Evolutionary conservation across 2,329 filamentous ascomycete species (phyloP).

Genomic region (Drechmeria coniospora): DNA sequence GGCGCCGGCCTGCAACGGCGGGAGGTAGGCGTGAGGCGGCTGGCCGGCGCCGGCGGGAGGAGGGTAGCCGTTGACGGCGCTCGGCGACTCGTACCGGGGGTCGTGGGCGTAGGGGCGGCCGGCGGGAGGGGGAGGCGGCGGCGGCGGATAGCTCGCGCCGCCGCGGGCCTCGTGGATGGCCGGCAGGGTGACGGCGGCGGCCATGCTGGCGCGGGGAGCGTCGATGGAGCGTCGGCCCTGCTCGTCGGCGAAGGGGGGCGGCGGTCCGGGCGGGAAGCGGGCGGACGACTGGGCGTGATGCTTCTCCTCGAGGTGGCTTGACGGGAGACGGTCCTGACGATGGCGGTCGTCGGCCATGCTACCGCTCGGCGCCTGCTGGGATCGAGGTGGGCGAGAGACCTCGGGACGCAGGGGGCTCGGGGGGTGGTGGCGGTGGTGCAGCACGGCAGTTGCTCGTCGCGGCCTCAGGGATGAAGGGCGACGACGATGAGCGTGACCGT

Average conservation of each 20-base stretch:
- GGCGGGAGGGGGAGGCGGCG: slow-evolving; percentile 12
- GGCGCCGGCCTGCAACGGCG: slow-evolving; percentile 20
- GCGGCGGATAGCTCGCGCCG: slow-evolving; percentile 12
- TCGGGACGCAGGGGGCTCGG: no score
- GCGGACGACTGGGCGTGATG: slow-evolving; percentile 1
- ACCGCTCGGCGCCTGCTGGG: slow-evolving; percentile 10
- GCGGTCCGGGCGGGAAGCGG: slow-evolving; percentile 2
- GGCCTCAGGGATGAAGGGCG: no score
- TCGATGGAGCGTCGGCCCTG: slow-evolving; percentile 5
- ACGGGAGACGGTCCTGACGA: slow-evolving; percentile 21
- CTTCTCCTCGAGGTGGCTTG: slow-evolving; percentile 19
- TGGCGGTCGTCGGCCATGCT: slow-evolving; percentile 25
- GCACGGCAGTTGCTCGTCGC: no score
- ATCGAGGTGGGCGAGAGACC: slow-evolving; percentile 9
- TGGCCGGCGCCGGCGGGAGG: slow-evolving; percentile 20
- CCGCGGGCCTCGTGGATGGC: slow-evolving; percentile 32
- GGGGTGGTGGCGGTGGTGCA: no score
- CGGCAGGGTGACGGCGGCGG: slow-evolving; percentile 29
- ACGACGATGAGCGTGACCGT: no score
- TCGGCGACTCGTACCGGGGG: slow-evolving; percentile 26
- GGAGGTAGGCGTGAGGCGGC: slow-evolving; percentile 18
- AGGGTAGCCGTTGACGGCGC: slow-evolving; percentile 30
- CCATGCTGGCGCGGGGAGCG: slow-evolving; percentile 21
- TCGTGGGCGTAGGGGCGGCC: slow-evolving; percentile 18
- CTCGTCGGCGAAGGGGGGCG: slow-evolving; percentile 2